phyloP scores from a whole-genome alignment of 352 stramenopile genomes.

The Phytophthora pluvialis region DNA sequence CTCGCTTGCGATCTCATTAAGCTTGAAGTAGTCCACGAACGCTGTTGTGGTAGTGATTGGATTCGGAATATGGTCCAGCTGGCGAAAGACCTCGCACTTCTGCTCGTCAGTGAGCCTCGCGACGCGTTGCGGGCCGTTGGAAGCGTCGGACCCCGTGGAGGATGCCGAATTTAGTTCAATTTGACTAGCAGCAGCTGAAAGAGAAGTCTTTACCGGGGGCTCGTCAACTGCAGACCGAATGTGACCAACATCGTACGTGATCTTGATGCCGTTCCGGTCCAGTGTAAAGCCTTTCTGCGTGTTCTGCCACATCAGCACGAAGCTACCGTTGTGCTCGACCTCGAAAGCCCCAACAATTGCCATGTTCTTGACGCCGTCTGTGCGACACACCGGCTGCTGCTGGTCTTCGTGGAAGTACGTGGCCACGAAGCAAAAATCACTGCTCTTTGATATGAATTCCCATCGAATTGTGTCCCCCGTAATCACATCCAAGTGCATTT shows the following conservation, averaged over 20 bases:
- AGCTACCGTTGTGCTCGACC: conserved; percentile 65
- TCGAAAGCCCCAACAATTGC: conserved; percentile 55
- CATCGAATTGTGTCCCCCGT: conserved; percentile 68
- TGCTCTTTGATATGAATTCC: conserved; percentile 65
- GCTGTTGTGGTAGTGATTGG: conserved; percentile 72
- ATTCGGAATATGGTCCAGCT: conserved; percentile 66
- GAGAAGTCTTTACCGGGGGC: background rate
- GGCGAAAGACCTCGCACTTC: conserved; percentile 61
- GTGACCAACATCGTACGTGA: conserved; percentile 64
- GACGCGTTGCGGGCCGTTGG: conserved; percentile 4
- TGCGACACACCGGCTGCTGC: conserved; percentile 53
- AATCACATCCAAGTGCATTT: conserved; percentile 85
- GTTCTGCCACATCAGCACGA: conserved; percentile 80
- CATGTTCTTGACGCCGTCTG: conserved; percentile 72
- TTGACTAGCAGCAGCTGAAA: background rate
- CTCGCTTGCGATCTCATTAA: conserved; percentile 7
- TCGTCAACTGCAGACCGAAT: conserved; percentile 35
- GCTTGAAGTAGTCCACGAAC: conserved; percentile 74
- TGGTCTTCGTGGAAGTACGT: conserved; percentile 71
- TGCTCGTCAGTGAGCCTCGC: conserved; percentile 52
- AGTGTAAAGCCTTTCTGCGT: conserved; percentile 71
- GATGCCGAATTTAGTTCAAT: conserved; percentile 5
- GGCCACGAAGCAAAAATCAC: conserved; percentile 66
- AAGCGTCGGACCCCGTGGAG: background rate
- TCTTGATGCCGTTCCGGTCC: conserved; percentile 66